A percentile compares a stretch with the other conserved stretches of the same genome.
phyloP scores from a whole-genome alignment of 2,329 filamentous ascomycete genomes.

The Pseudocercospora fijiensis region DNA sequence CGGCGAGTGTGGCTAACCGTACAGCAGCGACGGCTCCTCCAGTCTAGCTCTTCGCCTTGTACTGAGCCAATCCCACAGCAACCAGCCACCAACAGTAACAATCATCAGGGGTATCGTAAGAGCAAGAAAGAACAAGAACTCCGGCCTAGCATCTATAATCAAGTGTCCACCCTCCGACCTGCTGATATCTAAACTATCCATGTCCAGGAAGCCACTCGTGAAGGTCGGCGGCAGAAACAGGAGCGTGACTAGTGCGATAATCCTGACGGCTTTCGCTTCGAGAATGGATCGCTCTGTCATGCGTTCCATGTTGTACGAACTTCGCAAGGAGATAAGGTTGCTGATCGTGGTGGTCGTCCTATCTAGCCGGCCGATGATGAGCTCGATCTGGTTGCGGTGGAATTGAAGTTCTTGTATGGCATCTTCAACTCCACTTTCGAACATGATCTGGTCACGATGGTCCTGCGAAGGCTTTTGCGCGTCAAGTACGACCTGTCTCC shows the following conservation, averaged over 20 bases:
- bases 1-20: neutral
- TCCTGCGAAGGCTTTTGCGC: neutral
- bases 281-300: conserved; percentile 17
- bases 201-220: conserved; percentile 11
- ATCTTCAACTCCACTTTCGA: conserved; percentile 2
- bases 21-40: conserved; percentile 1
- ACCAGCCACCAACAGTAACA: conserved; percentile 13
- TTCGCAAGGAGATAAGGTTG: conserved; percentile 7
- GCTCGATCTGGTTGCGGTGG: conserved; percentile 10
- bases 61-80: conserved; percentile 12
- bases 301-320: conserved; percentile 13
- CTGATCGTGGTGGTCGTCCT: conserved; percentile 6
- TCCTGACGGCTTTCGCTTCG: conserved; percentile 16
- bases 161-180: neutral
- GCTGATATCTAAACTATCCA: conserved; percentile 4
- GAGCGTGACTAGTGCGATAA: conserved; percentile 16
- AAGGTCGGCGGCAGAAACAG: conserved; percentile 18
- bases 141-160: conserved; percentile 3
- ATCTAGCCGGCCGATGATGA: conserved; percentile 13
- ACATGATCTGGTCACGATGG: neutral
- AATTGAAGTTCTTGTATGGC: conserved; percentile 11
- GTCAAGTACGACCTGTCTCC: neutral
- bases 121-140: conserved; percentile 13
- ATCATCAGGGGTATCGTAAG: conserved; percentile 15
- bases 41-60: neutral